These are phyloP conservation scores for Aspergillus pseudoviridinutans DNA, from an alignment of 2,329 filamentous ascomycete species.

Conservation along the genomic window DNA sequence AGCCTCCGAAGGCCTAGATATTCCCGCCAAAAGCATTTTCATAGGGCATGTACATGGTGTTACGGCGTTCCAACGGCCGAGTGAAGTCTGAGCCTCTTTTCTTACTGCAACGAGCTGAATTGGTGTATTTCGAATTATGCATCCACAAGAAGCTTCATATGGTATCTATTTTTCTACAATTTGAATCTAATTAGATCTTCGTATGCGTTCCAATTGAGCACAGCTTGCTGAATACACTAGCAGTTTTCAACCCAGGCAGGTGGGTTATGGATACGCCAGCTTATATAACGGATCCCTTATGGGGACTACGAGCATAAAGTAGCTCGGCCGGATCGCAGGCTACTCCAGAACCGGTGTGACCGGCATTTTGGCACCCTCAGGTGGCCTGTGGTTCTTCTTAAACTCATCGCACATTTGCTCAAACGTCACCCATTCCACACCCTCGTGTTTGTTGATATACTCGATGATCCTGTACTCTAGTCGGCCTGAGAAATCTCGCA, in stretches of 20 bases:
- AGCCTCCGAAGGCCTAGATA: slow-evolving; percentile 35
- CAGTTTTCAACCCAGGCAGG: neutral
- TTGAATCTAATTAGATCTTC: neutral
- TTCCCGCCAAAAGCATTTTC: slow-evolving; percentile 1
- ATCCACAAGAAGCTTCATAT: neutral
- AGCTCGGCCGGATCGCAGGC: neutral
- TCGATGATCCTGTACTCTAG: slow-evolving; percentile 53
- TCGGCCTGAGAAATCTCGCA: neutral
- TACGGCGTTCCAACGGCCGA: slow-evolving; percentile 10
- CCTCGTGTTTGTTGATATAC: slow-evolving; percentile 61
- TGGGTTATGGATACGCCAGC: neutral
- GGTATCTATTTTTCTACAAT: neutral
- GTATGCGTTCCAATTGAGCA: neutral
- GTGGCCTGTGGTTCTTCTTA: slow-evolving; percentile 44
- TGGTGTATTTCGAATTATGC: neutral
- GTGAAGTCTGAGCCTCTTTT: neutral
- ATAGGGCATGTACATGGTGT: slow-evolving; percentile 21
- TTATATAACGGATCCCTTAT: neutral
- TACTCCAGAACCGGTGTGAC: slow-evolving; percentile 9
- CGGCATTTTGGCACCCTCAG: slow-evolving; percentile 24
- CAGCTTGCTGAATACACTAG: neutral
- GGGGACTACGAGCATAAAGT: neutral
- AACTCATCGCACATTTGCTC: slow-evolving; percentile 70
- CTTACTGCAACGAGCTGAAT: neutral
- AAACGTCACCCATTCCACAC: slow-evolving; percentile 50